A percentile compares a stretch with the other conserved stretches of the same genome.
phyloP scores from a whole-genome alignment of 164 flowering plant genomes.

The Stephania japonica region DNA sequence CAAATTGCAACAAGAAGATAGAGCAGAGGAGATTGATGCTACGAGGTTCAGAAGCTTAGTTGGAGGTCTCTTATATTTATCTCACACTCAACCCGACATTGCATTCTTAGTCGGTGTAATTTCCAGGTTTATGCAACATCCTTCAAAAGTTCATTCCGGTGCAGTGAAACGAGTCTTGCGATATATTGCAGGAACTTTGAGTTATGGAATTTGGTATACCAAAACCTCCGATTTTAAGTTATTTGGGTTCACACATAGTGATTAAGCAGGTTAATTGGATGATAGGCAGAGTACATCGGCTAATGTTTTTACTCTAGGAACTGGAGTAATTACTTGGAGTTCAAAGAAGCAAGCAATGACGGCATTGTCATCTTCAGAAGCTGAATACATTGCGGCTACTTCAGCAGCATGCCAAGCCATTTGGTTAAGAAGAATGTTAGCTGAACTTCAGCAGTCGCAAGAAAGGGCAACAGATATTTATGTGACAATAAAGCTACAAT shows the following conservation, averaged over 20 bases:
- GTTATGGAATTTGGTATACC: conserved; percentile 5
- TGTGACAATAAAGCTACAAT: too few species aligned
- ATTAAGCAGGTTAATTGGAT: conserved; percentile 2
- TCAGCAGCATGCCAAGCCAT: conserved; percentile 11
- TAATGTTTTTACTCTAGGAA: neutral
- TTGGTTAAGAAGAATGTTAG: conserved; percentile 13
- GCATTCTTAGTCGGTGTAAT: conserved; percentile 5
- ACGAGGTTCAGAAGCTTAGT: conserved; percentile 2
- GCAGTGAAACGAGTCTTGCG: conserved; percentile 11
- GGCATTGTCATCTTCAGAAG: conserved; percentile 13
- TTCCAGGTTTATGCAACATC: conserved; percentile 13
- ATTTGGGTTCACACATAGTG: neutral
- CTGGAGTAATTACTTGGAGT: conserved; percentile 17
- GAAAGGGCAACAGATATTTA: neutral
- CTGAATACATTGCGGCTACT: conserved; percentile 12
- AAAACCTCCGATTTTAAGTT: neutral
- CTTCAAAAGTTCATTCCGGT: neutral
- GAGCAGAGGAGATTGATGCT: too few species aligned
- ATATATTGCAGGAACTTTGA: neutral
- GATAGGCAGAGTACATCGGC: conserved; percentile 17
- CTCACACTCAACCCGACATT: conserved; percentile 9
- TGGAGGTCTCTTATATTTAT: conserved; percentile 9
- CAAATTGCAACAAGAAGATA: too few species aligned
- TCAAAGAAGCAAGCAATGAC: neutral
- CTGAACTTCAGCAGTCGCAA: neutral